phyloP scores from a whole-genome alignment of 805 yeast species.

The Ogataea angusta region DNA sequence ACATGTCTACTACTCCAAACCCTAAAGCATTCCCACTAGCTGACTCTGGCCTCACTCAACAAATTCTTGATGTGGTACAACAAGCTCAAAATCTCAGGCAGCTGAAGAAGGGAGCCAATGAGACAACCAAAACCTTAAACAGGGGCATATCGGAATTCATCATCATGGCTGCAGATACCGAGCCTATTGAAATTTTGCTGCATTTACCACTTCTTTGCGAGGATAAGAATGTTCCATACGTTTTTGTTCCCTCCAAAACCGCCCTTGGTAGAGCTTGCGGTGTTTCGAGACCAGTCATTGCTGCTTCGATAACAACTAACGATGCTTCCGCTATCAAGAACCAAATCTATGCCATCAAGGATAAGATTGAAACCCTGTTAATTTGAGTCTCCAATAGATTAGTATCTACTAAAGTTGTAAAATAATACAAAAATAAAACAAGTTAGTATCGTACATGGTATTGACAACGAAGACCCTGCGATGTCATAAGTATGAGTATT shows the following conservation, averaged over 20 bases:
- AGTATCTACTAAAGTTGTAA: not conserved
- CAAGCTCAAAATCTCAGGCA: slow-evolving; percentile 98
- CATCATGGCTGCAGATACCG: slow-evolving; percentile 99
- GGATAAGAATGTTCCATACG: slow-evolving; percentile 99
- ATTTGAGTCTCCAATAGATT: slow-evolving; percentile 47
- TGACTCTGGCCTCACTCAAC: slow-evolving; percentile 92
- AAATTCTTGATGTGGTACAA: slow-evolving; percentile 95
- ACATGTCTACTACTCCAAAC: slow-evolving; percentile 85
- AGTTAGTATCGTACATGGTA: slow-evolving; percentile 3
- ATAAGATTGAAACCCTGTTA: slow-evolving; percentile 96
- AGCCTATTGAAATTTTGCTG: slow-evolving; percentile 96
- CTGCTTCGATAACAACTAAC: slow-evolving; percentile 97
- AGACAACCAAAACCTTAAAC: slow-evolving; percentile 98
- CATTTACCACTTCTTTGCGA: slow-evolving; percentile 97
- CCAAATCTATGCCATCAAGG: slow-evolving; percentile 97
- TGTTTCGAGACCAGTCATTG: slow-evolving; percentile 98
- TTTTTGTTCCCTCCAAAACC: slow-evolving; percentile 96
- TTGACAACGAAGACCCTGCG: not conserved
- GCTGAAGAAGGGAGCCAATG: slow-evolving; percentile 99
- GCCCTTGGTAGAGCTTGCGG: slow-evolving; percentile 99
- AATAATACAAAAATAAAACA: not conserved
- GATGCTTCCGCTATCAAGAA: slow-evolving; percentile 96
- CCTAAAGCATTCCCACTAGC: slow-evolving; percentile 99
- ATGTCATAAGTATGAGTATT: slow-evolving; percentile 10
- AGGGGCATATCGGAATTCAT: slow-evolving; percentile 99